Evolutionary conservation across 106 monocot genomes (phyloP), one percentile per base, ranked within the genome.

Genomic region (Dactylorhiza incarnata): DNA sequence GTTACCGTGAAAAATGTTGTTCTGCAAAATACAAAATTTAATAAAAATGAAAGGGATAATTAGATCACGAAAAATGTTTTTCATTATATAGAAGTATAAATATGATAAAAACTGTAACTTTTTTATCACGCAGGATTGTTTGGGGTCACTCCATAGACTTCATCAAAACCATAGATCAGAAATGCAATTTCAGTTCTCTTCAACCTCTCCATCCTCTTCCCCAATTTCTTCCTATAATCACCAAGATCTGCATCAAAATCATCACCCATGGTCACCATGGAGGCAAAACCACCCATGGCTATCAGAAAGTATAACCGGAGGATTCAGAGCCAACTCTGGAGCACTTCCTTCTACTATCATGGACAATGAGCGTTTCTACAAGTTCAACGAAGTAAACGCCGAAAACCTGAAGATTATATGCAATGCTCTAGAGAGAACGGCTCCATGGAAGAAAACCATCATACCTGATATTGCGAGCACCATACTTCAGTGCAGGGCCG

Each of bases 351-450:
- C 9, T 16, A 5, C 63, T 9, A 78, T 76, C 25, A 88, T 79
- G 81, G 83, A 78, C 17, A 80, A 77, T 73, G 82, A 84, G 5
- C 49, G 72, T 5, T 53, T 3, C 73, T 51, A 82, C 25, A 88
- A 76, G 77, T 96, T 89, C 85, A 93, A 81, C 73, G 95, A 96
- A 78, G 73, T 96, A 55, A 96, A 83, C 52, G 93, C 90, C 3
- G 95, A 92, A 80, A 96, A 93, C 54, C 65, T 96, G 55, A 93
- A 96, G 76, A 78, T 65, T 7, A 72, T 96, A 8, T 90, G 90
- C 86, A 80, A 75, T 79, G 75, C 80, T 12, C 74, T 96, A 77
- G 95, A 93, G 89, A 79, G 82, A 54, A 85, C 80, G 22, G 90
- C 84, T n/a, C 80, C 90, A 29, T 87, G 87, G 85, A 93, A 96